Evolutionary conservation across 495 filamentous ascomycete species (phyloP).

Genomic region (Articulospora tetracladia): DNA sequence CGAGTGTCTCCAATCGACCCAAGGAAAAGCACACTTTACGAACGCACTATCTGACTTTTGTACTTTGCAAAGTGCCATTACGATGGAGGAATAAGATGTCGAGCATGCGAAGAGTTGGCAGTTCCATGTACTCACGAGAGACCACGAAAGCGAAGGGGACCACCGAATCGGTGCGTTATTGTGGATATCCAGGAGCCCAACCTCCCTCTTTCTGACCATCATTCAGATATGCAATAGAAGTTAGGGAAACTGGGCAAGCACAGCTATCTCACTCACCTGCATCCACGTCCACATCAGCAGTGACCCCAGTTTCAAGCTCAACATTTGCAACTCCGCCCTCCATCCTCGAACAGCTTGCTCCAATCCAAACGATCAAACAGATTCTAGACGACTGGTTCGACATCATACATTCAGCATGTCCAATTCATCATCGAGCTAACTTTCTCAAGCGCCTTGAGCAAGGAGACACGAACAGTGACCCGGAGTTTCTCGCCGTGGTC

Average conservation of each 20-base stretch:
- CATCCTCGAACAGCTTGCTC: slow-evolving; percentile 1
- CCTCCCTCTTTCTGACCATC: background rate
- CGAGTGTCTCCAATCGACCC: no score
- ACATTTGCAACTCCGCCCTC: background rate
- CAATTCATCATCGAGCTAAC: slow-evolving; percentile 4
- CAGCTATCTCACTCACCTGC: no score
- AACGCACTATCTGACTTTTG: no score
- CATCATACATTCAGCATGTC: slow-evolving; percentile 14
- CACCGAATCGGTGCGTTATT: slow-evolving; percentile 7
- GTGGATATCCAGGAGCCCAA: no score
- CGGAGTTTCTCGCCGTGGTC: slow-evolving; percentile 3
- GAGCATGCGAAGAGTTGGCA: slow-evolving; percentile 7
- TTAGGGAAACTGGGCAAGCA: no score
- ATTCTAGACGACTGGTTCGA: slow-evolving; percentile 21
- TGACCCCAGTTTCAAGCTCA: background rate
- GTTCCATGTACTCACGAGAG: slow-evolving; percentile 8
- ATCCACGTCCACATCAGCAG: no score
- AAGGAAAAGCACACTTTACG: no score
- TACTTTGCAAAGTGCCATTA: background rate
- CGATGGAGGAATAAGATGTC: slow-evolving; percentile 5
- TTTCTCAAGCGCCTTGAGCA: slow-evolving; percentile 9
- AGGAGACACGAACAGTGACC: background rate
- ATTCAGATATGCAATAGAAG: background rate
- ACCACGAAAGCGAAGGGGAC: slow-evolving; percentile 11
- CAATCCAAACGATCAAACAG: background rate